Evolutionary conservation across 2,329 filamentous ascomycete genomes (phyloP).

Genomic region (Sporothrix luriei): DNA sequence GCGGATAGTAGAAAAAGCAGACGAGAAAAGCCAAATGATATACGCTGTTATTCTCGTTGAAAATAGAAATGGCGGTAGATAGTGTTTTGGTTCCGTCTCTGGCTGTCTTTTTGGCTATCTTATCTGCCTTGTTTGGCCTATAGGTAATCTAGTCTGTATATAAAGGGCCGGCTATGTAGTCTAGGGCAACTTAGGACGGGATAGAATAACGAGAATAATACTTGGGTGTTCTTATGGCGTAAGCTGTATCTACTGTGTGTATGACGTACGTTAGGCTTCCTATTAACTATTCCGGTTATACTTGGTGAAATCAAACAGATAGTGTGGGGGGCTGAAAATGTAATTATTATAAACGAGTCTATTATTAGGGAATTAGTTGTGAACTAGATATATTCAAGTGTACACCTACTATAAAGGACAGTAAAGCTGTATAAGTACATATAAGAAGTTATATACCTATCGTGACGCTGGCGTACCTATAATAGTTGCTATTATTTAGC

Average conservation of each 20-base stretch:
- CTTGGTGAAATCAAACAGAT: neutral
- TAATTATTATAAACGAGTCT: neutral
- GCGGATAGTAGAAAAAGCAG: too few relatives aligned
- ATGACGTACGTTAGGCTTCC: neutral
- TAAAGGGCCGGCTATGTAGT: neutral
- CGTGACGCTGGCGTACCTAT: too few relatives aligned
- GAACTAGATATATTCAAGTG: too few relatives aligned
- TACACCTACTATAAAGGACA: too few relatives aligned
- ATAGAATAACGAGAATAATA: too few relatives aligned
- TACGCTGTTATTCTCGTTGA: constrained; percentile 7
- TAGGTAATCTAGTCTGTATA: neutral
- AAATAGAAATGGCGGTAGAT: neutral
- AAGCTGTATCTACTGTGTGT: constrained; percentile 2
- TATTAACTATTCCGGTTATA: neutral
- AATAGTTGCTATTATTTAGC: neutral
- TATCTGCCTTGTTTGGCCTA: neutral
- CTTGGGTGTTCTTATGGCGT: neutral
- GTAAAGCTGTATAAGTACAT: too few relatives aligned
- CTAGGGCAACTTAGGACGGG: neutral
- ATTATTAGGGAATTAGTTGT: neutral
- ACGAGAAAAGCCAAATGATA: neutral
- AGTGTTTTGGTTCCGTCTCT: neutral
- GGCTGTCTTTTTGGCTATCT: too few relatives aligned
- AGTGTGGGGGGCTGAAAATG: neutral
- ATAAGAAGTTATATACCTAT: constrained; percentile 3